phyloP scores from a whole-genome alignment of 805 yeast species.

The Kuraishia ogatae region DNA sequence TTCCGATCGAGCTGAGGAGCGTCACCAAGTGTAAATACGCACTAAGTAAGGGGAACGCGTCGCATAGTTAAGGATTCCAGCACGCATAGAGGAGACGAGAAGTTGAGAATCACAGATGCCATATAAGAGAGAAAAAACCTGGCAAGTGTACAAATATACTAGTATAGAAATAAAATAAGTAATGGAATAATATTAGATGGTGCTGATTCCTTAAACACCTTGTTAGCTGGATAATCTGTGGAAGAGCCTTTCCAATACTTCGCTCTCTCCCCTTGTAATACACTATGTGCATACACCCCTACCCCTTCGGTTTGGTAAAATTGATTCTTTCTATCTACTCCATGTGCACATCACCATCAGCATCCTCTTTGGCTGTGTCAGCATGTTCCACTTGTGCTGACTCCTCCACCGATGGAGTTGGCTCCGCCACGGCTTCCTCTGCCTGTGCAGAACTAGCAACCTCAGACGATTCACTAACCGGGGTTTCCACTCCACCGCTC shows the following conservation, averaged over 20 bases:
- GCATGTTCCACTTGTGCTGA: neutral
- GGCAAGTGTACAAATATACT: neutral
- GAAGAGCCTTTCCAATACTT: too few species aligned
- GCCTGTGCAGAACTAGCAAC: neutral
- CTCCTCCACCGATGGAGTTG: neutral
- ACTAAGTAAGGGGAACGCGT: neutral
- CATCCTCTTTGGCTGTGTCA: neutral
- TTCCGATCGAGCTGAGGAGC: neutral
- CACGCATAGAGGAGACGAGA: neutral
- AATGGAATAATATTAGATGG: neutral
- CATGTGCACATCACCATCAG: constrained; percentile 3
- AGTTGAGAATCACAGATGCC: too few species aligned
- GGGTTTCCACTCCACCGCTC: neutral
- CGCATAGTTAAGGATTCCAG: neutral
- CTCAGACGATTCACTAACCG: neutral
- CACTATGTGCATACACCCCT: too few species aligned
- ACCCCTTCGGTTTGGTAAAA: too few species aligned
- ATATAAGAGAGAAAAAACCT: neutral
- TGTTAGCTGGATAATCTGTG: neutral
- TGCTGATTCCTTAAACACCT: neutral
- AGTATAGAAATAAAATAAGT: neutral
- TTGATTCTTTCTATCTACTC: neutral
- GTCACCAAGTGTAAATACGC: neutral
- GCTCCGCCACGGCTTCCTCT: neutral
- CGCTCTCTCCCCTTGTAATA: too few species aligned